Percentiles rank a stretch among this genome's conserved stretches.
Conservation (phyloP, 2,329 filamentous ascomycete genomes). For the Trichoderma sp. region DNA sequence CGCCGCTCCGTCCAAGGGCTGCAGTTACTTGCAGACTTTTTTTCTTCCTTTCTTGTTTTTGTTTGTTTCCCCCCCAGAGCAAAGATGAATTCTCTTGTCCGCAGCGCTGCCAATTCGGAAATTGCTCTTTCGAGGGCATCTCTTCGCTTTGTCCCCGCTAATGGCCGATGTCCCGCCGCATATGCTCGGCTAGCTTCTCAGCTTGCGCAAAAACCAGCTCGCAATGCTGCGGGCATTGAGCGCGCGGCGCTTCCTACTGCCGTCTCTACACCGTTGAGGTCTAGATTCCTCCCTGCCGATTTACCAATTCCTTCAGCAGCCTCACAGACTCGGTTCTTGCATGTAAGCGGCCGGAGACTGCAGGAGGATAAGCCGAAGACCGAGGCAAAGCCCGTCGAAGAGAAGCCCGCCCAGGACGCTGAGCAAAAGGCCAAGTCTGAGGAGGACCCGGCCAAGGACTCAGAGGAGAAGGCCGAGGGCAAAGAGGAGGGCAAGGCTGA, state of each 20-base stretch:
- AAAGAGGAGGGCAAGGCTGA: conserved; percentile 51
- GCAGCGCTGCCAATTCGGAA: conserved; percentile 49
- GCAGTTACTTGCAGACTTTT: conserved; percentile 37
- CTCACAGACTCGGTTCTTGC: conserved; percentile 41
- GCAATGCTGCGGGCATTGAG: conserved; percentile 37
- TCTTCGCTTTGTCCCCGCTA: conserved; percentile 42
- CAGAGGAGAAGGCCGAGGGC: conserved; percentile 51
- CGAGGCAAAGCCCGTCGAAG: conserved; percentile 29
- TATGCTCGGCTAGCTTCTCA: conserved; percentile 53
- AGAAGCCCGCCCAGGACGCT: conserved; percentile 14
- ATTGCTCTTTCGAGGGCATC: conserved; percentile 49
- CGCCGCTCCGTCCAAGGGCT: conserved; percentile 35
- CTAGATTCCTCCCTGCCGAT: conserved; percentile 48
- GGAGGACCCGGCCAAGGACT: conserved; percentile 43
- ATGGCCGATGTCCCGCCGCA: conserved; percentile 51
- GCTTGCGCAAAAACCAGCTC: conserved; percentile 38
- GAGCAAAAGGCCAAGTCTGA: conserved; percentile 30
- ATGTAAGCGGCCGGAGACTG: conserved; percentile 38
- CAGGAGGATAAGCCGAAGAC: conserved; percentile 40
- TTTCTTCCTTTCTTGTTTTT: conserved; percentile 27
- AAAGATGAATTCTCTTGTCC: conserved; percentile 53
- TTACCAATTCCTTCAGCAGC: conserved; percentile 42
- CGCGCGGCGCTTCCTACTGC: conserved; percentile 37
- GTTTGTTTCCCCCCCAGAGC: conserved; percentile 14
- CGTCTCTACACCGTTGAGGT: conserved; percentile 48